Conservation (phyloP, 2,329 filamentous ascomycete genomes). For the Endocalyx cinctus region DNA sequence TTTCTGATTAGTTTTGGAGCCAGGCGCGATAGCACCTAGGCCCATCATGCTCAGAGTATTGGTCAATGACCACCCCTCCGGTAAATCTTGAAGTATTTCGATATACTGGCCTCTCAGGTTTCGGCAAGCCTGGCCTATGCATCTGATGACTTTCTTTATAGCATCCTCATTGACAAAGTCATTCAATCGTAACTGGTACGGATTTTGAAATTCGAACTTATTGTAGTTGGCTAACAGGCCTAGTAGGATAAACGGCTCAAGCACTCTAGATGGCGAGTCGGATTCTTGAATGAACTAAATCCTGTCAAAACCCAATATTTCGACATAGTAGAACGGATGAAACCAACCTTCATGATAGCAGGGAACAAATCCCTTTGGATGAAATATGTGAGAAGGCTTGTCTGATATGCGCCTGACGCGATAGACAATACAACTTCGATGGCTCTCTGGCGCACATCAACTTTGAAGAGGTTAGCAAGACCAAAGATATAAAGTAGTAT, state of each 20-base stretch:
- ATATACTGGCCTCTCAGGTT: constrained; percentile 71
- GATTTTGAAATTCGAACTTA: constrained; percentile 98
- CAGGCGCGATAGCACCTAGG: constrained; percentile 68
- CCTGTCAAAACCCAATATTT: constrained; percentile 4
- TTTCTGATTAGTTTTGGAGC: constrained; percentile 55
- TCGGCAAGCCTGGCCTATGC: constrained; percentile 69
- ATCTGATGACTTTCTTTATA: constrained; percentile 75
- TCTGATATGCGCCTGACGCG: constrained; percentile 92
- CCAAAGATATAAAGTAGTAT: background rate
- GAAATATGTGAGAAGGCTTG: constrained; percentile 88
- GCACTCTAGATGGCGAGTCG: constrained; percentile 56
- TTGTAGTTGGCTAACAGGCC: constrained; percentile 95
- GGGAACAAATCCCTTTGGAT: constrained; percentile 93
- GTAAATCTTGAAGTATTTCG: constrained; percentile 81
- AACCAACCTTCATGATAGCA: constrained; percentile 79
- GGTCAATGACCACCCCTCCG: constrained; percentile 82
- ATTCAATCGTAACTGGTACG: constrained; percentile 84
- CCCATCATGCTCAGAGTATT: constrained; percentile 81
- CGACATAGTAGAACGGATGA: background rate
- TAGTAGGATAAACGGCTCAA: constrained; percentile 76
- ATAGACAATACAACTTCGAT: constrained; percentile 78
- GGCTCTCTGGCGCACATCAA: constrained; percentile 72
- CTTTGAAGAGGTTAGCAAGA: constrained; percentile 36
- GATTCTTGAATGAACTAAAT: constrained; percentile 75
- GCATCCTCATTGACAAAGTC: constrained; percentile 92